Percentiles rank a stretch among this genome's conserved stretches.
Conservation (phyloP, 164 flowering plant species). For the Vitis cinerea region DNA sequence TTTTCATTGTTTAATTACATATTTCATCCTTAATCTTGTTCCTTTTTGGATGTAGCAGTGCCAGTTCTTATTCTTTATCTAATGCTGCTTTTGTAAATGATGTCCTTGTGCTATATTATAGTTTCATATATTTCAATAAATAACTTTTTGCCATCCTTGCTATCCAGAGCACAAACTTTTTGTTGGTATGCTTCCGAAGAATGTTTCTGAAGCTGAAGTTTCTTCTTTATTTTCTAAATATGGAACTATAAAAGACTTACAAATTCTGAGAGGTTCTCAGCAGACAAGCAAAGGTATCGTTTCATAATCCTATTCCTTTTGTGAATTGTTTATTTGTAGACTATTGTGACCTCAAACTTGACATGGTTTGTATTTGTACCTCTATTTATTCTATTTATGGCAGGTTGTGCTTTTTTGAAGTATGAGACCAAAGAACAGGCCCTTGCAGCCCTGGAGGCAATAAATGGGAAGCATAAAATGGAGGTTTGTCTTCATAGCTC, state of each 20-base stretch:
- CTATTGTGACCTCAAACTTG: background rate
- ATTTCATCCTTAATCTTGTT: background rate
- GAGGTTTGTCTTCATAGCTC: constrained; percentile 57
- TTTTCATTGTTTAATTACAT: constrained; percentile 2
- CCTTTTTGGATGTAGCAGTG: background rate
- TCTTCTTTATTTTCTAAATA: constrained; percentile 71
- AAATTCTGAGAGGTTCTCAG: constrained; percentile 90
- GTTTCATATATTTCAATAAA: background rate
- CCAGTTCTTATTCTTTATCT: background rate
- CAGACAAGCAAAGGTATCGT: constrained; percentile 89
- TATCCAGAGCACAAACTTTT: constrained; percentile 92
- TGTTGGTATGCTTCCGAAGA: constrained; percentile 98
- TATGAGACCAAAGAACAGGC: constrained; percentile 98
- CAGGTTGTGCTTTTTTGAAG: constrained; percentile 97
- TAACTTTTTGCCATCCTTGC: background rate
- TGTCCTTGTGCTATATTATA: background rate
- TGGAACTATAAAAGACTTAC: constrained; percentile 87
- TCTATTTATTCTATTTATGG: constrained; percentile 2
- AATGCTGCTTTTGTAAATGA: background rate
- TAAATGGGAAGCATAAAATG: constrained; percentile 93
- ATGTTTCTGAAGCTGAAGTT: constrained; percentile 83
- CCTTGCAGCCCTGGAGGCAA: constrained; percentile 79
- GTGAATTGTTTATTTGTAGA: background rate
- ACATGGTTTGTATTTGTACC: background rate
- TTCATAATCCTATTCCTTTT: background rate